phyloP scores from a whole-genome alignment of 2,329 filamentous ascomycete genomes.

The Nemania abortiva region DNA sequence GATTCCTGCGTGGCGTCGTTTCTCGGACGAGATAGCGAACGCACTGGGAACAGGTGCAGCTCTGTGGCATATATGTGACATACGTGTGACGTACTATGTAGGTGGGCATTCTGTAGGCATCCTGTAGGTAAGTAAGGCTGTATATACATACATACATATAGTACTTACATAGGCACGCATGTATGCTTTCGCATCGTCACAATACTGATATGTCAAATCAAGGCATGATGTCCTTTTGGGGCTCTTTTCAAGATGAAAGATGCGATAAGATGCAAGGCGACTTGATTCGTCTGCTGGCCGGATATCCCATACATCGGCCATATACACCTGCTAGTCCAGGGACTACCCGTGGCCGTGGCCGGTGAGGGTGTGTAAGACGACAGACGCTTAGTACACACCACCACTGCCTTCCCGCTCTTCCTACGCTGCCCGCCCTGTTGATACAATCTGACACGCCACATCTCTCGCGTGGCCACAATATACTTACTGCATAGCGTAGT shows the following conservation, averaged over 20 bases:
- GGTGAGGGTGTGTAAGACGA: slow-evolving; percentile 28
- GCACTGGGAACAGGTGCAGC: background rate
- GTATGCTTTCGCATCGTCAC: background rate
- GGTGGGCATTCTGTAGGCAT: too few relatives aligned
- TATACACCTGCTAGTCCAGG: slow-evolving; percentile 7
- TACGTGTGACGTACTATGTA: too few relatives aligned
- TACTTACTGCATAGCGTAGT: background rate
- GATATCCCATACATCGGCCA: too few relatives aligned
- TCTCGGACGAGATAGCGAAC: background rate
- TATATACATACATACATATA: too few relatives aligned
- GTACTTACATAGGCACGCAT: too few relatives aligned
- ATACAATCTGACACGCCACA: slow-evolving; percentile 9
- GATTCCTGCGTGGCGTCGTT: slow-evolving; percentile 13
- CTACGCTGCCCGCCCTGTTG: background rate
- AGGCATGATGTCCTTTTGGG: slow-evolving; percentile 11
- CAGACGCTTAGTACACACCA: slow-evolving; percentile 1
- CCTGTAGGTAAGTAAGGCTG: too few relatives aligned
- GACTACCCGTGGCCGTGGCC: slow-evolving; percentile 3
- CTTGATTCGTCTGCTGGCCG: slow-evolving; percentile 13
- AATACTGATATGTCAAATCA: slow-evolving; percentile 23
- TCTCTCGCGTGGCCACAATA: slow-evolving; percentile 1
- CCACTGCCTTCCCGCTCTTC: slow-evolving; percentile 6
- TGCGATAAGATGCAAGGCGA: slow-evolving; percentile 3
- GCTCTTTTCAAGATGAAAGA: slow-evolving; percentile 9
- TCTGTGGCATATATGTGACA: too few relatives aligned